Base-by-base conservation (phyloP, 768 basidiomycete genomes). In the Postia placenta region DNA sequence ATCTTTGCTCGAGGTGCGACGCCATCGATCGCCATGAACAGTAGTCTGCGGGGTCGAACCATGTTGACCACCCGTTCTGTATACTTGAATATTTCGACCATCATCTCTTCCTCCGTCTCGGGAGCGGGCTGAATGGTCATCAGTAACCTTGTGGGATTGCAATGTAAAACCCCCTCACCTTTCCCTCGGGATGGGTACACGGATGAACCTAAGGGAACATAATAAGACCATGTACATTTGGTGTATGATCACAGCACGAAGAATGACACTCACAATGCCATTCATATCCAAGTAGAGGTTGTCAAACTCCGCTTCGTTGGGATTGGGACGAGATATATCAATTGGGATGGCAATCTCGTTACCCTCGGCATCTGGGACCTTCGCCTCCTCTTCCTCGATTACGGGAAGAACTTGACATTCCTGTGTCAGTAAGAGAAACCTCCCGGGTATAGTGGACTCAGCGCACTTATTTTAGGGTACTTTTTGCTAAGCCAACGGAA, bases 231-330 rank as follows among this genome's bases (percentile, higher is more conserved):
- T 11, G 27, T 4, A 36, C 40, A 27, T 43, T 15, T 26, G n/a
- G 12, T 19, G 5, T 33, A 11, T 23, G 12, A 9, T 35, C 11
- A 9, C n/a, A 9, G 11, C 19, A 7, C 22, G 17, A 42, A 11
- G 24, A 35, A 27, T 19, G 17, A 24, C 19, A 72, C 85, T 56
- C 56, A 92, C 96, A 65, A 98, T 98, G 56, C 92, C 96, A 66
- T 99, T 99, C 96, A 99, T 98, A 64, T 99, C 95, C 37, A 99
- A 75, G 66, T 99, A 99, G 40, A 99, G 73, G 65, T 91, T 92
- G 71, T 99, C 96, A 57, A 94, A 92, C 70, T 99, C 96, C 50
- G 76, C 73, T 22, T 87, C 92, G 64, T 99, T 99, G n/a, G 96
- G 96, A 66, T 99, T 99, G 26, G 87, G 76, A 30, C 71, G 63